Evolutionary conservation across 306 rosid species (phyloP).

Genomic region (Malus fusca): DNA sequence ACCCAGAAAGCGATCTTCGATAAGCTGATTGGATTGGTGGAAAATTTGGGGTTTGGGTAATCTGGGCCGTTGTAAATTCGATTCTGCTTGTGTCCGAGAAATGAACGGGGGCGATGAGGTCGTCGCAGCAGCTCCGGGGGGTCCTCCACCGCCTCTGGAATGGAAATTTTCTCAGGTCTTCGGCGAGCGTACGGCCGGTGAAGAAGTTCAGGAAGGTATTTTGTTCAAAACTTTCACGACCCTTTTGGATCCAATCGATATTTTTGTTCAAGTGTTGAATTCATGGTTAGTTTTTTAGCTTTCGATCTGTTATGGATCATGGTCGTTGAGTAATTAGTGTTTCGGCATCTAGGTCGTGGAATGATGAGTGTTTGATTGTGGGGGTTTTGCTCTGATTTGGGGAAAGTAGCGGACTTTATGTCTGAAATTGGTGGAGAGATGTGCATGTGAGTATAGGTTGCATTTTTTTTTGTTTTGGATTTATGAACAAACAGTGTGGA

Average conservation of each 20-base stretch:
- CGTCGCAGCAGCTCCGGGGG: conserved; percentile 68
- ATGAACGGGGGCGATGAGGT: conserved; percentile 95
- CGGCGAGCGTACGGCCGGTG: conserved; percentile 96
- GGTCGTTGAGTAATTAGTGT: conserved; percentile 25
- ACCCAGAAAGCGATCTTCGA: conserved; percentile 60
- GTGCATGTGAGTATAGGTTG: conserved; percentile 20
- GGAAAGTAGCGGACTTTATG: conserved; percentile 22
- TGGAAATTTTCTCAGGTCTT: conserved; percentile 99
- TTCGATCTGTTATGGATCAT: conserved; percentile 58
- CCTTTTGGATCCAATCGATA: conserved; percentile 64
- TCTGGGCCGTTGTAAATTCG: conserved; percentile 38
- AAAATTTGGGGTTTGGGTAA: conserved; percentile 13
- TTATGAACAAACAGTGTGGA: conserved; percentile 26
- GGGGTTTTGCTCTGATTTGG: conserved; percentile 29
- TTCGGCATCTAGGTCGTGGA: conserved; percentile 25
- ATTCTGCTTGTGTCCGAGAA: conserved; percentile 12
- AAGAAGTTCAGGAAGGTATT: conserved; percentile 98
- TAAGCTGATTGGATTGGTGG: conserved; percentile 49
- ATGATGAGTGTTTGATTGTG: conserved; percentile 20
- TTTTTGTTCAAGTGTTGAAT: conserved; percentile 23
- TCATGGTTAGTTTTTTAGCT: conserved; percentile 51
- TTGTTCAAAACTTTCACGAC: neutral
- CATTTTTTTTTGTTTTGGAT: conserved; percentile 23
- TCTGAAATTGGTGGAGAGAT: conserved; percentile 24
- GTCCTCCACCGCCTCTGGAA: conserved; percentile 67